A percentile compares a stretch with the other conserved stretches of the same genome.
Conservation (phyloP, 805 yeast genomes). For the Wickerhamomyces xylosicus region DNA sequence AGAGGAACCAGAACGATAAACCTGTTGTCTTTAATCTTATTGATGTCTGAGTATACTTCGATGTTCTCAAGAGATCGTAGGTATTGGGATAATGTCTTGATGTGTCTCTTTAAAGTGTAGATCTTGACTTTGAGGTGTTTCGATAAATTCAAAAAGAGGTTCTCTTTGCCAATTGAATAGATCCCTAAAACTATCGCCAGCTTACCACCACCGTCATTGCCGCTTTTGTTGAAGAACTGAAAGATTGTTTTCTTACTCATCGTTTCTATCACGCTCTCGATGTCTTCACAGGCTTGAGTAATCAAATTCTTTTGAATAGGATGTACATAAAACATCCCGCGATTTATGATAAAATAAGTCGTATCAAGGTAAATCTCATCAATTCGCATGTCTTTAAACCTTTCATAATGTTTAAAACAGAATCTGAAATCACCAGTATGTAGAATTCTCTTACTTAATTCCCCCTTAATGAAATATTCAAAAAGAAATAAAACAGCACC, state of each 20-base stretch:
- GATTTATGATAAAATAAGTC: conserved; percentile 65
- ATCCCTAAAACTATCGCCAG: conserved; percentile 66
- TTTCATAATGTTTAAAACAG: conserved; percentile 28
- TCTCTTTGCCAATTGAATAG: conserved; percentile 88
- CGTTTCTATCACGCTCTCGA: conserved; percentile 22
- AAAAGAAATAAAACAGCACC: conserved; percentile 82
- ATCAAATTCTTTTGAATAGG: neutral
- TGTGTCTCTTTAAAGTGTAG: conserved; percentile 31
- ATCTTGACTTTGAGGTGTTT: conserved; percentile 40
- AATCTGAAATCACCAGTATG: conserved; percentile 96
- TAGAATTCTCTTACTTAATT: conserved; percentile 27
- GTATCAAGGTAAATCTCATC: conserved; percentile 79
- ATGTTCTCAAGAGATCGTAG: neutral
- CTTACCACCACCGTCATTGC: conserved; percentile 26
- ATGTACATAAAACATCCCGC: conserved; percentile 71
- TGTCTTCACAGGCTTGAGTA: conserved; percentile 5
- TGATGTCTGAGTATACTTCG: neutral
- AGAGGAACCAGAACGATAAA: conserved; percentile 1
- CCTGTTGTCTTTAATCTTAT: neutral
- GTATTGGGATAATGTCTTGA: conserved; percentile 1
- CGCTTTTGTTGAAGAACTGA: conserved; percentile 22
- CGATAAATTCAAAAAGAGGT: conserved; percentile 62
- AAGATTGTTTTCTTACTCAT: conserved; percentile 21
- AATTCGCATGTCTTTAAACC: conserved; percentile 20
- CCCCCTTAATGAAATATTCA: conserved; percentile 29